These are phyloP conservation scores for Aspergillus terreus DNA, from an alignment of 2,329 filamentous ascomycete species.

Conservation along the genomic window DNA sequence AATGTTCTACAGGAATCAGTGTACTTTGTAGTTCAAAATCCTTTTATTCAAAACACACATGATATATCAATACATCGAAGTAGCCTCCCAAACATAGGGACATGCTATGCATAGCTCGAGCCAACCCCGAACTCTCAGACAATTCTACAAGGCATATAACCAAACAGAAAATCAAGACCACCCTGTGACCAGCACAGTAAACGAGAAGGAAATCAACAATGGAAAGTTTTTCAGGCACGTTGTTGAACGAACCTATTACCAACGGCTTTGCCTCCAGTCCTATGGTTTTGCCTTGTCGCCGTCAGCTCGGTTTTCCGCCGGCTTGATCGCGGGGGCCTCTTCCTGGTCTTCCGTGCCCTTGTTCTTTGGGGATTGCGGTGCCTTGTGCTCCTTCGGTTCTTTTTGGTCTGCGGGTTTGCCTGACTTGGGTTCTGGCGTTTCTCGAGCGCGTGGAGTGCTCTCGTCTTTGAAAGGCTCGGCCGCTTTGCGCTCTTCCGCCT, in stretches of 20 bases:
- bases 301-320: constrained; percentile 13
- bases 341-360: constrained; percentile 17
- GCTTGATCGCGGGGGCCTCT: constrained; percentile 20
- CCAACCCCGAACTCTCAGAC: constrained; percentile 7
- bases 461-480: constrained; percentile 7
- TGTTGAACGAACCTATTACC: too few relatives aligned
- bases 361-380: constrained; percentile 3
- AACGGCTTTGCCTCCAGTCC: neutral
- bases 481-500: constrained; percentile 40
- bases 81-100: neutral
- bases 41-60: too few relatives aligned
- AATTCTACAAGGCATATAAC: constrained; percentile 13
- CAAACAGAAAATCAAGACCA: constrained; percentile 2
- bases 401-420: constrained; percentile 49
- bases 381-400: constrained; percentile 43
- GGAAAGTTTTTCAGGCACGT: neutral
- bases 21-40: too few relatives aligned
- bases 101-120: neutral
- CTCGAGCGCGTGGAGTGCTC: constrained; percentile 14
- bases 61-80: constrained; percentile 4
- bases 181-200: constrained; percentile 20
- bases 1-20: neutral
- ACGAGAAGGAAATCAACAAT: neutral
- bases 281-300: neutral
- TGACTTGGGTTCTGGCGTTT: constrained; percentile 19